Base-by-base conservation (phyloP, 2,329 filamentous ascomycete genomes). In the Ascochyta fabae region DNA sequence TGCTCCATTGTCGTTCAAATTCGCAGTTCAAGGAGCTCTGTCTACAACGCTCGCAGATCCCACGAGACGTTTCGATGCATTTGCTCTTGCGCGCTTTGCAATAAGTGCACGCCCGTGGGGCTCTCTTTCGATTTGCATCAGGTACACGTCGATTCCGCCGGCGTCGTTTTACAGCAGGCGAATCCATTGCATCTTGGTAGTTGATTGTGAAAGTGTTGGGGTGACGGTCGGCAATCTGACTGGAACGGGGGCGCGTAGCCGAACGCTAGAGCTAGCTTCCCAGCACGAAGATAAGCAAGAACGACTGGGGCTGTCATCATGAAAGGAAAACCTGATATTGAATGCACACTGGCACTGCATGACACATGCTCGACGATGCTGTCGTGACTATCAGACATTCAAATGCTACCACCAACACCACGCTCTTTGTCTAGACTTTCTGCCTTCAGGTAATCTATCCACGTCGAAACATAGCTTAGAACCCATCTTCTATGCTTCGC, bases 401-500 rank as follows among this genome's bases (percentile, higher is more conserved):
- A 9, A 61, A 64, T 45, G 59, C 61, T 5, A n/a, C 41, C 27
- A 10, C 27, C 49, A 47, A 42, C 27, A 35, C 42, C 22, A 27
- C 29, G 26, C 46, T 48, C 54, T 57, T 40, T 34, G 16, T 19
- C 19, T 19, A 19, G 19, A 19, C 19, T 19, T 36, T 23, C 48
- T 4, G 16, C 16, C 41, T 40, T 48, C 45, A 26, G 33, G 6
- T 19, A 5, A 9, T 33, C n/a, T 23, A 27, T 23, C 7, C 6
- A 33, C 39, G 43, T 29, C 29, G 16, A 12, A 2, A 33, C 12
- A 26, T 9, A 8, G 1, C 10, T 41, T 33, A 85, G 65, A 84
- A 85, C 6, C 79, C 80, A 71, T 86, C 83, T 4, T 77, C 66
- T 50, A 85, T 77, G 2, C 80, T 80, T 31, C 61, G 66, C 38